Evolutionary conservation across 495 filamentous ascomycete genomes (phyloP), one percentile per base, ranked within the genome.

Genomic region (Pseudevernia furfuracea): DNA sequence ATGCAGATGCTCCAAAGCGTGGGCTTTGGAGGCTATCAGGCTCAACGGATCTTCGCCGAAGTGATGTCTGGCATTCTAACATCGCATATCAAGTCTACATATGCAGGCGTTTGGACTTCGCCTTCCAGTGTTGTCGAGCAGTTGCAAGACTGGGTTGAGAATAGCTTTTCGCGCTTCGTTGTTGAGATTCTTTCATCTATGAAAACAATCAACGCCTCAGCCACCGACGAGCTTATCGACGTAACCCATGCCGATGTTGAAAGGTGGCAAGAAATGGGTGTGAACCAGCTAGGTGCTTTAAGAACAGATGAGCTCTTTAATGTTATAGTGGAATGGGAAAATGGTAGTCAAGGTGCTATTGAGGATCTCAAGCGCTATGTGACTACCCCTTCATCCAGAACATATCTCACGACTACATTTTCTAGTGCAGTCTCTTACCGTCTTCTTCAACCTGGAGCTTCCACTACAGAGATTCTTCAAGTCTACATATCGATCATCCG

Each of bases 401-500:
- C 68, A 15, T 75, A 85, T 72, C 79, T 97, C 8, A 92, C 90
- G 6, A 82, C 81, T 12, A 81, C 79, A 10, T 97, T 97, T 71
- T 82, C 85, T 15, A 72, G 79, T 6, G 84, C 81, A 5, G 72
- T 97, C 15, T 83, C 85, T 59, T 80, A 79, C n/a, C 84, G 90
- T 12, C 74, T 99, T 7, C 77, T 99, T 6, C 91, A 97, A 70
- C 88, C 94, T 0, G 95, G 91, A 7, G 85, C 90, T 43, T 92
- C 91, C 46, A 99, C 94, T 1, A 82, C 90, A 4, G 85, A 95
- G 65, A 96, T 99, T 28, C 75, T 99, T 37, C 87, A 87, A 61
- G 82, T 91, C 8, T 99, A 99, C 73, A 95, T 97, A 59, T 88
- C 87, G 21, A 88, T 97, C 66, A 97, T 99, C 62, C 85, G 89